Base-by-base conservation (phyloP, 768 basidiomycete species). In the Saitozyma podzolica region DNA sequence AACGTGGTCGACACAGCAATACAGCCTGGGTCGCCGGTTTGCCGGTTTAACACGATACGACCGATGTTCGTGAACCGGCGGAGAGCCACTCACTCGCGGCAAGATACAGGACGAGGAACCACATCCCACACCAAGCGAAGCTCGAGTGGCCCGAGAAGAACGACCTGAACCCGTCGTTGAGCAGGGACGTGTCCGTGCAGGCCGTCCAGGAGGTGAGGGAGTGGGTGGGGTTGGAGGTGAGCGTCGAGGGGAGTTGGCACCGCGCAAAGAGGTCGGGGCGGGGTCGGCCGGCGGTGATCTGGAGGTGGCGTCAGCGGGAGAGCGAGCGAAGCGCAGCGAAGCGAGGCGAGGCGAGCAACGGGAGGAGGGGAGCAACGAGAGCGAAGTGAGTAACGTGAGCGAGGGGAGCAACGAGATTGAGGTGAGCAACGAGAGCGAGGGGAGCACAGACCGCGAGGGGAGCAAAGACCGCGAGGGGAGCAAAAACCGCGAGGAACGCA, bases 81-180 rank as follows among this genome's bases (percentile, higher is more conserved):
- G 52, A 53, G 37, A n/a, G 9, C 43, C 48, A 71, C 75, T 68
- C 57, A 76, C 75, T 76, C 14, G 67, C 76, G n/a, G 70, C 72
- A 7, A 58, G 47, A 52, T 63, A 73, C 17, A 78, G 56, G 45
- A 70, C 66, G 45, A 78, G 43, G 63, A 72, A 78, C 68, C 72
- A 67, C 75, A 78, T 75, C n/a, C 77, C 77, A 8, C 62, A 60
- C 75, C 75, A 78, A 16, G 68, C 71, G 54, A 78, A 77, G 58
- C 69, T 72, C 39, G 60, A 52, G 59, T 78, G 77, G 17, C 77
- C 77, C 56, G 65, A 67, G 2, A 74, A 75, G 65, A 78, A 78
- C 45, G 69, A 72, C 43, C 77, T 55, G 64, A 75, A 78, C 7
- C 77, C 77, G 50, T 78, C 77, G 50, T 72, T 60, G 6, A 78